Conservation (phyloP, 176 grass and related monocot species). For the Guadua angustifolia region DNA sequence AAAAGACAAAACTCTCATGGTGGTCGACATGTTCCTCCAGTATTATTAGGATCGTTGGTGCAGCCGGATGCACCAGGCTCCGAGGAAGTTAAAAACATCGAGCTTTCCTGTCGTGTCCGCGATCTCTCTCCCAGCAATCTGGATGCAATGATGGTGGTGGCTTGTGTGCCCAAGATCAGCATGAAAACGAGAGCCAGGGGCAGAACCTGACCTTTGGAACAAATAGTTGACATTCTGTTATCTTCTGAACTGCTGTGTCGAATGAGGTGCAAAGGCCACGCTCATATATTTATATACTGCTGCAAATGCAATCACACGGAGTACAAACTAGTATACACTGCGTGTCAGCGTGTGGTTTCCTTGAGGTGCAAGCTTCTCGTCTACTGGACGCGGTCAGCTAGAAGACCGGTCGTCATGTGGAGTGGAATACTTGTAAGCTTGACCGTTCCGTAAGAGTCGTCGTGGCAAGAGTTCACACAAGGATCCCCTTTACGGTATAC, state of each 20-base stretch:
- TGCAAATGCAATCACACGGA: no score
- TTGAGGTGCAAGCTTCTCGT: not conserved
- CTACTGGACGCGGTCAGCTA: no score
- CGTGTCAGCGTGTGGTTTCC: conserved; percentile 12
- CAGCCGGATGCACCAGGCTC: conserved; percentile 43
- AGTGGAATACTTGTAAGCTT: no score
- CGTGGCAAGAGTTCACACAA: not conserved
- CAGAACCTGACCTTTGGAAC: conserved; percentile 20
- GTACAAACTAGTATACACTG: not conserved
- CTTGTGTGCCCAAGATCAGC: conserved; percentile 33
- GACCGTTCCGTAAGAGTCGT: not conserved
- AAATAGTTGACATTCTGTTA: not conserved
- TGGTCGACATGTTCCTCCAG: conserved; percentile 27
- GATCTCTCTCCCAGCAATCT: conserved; percentile 27
- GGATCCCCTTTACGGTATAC: not conserved
- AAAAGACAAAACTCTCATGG: conserved; percentile 31
- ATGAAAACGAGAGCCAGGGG: conserved; percentile 37
- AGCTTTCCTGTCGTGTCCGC: not conserved
- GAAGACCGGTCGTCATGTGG: not conserved
- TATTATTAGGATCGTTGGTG: conserved; percentile 46
- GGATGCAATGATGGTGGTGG: conserved; percentile 31
- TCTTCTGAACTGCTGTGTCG: no score
- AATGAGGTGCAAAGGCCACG: no score
- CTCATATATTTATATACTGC: no score
- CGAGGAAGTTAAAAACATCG: conserved; percentile 15